Percentiles rank a stretch among this genome's conserved stretches.
Conservation (phyloP, 2,329 filamentous ascomycete species). For the Pseudomassariella vexata region DNA sequence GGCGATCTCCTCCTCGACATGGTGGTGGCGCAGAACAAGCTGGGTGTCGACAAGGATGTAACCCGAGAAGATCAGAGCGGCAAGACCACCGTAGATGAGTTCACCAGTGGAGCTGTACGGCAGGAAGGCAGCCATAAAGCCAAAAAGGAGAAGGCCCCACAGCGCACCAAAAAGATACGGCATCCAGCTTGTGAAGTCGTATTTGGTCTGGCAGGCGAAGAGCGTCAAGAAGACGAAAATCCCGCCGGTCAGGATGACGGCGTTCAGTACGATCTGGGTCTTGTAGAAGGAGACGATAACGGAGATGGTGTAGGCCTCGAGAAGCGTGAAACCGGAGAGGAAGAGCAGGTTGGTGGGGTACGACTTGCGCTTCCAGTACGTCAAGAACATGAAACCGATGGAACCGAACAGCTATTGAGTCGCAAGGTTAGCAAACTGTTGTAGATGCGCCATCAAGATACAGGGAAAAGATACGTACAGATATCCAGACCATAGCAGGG, state of each 20-base stretch:
- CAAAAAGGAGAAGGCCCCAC: constrained; percentile 87
- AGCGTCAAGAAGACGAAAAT: constrained; percentile 75
- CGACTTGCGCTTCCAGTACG: constrained; percentile 92
- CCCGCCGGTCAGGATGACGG: constrained; percentile 78
- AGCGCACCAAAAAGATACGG: constrained; percentile 88
- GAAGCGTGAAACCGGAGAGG: constrained; percentile 79
- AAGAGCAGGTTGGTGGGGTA: constrained; percentile 95
- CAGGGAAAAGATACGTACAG: constrained; percentile 48
- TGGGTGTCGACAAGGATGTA: constrained; percentile 98
- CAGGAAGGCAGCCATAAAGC: constrained; percentile 89
- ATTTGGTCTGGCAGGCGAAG: constrained; percentile 96
- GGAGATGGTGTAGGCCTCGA: constrained; percentile 90
- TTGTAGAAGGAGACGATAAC: constrained; percentile 92
- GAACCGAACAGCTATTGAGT: constrained; percentile 63
- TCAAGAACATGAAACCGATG: constrained; percentile 78
- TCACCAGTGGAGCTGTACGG: constrained; percentile 76
- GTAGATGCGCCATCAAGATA: no score
- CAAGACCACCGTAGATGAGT: constrained; percentile 75
- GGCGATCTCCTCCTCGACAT: constrained; percentile 96
- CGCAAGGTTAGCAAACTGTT: not conserved
- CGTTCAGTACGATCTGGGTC: constrained; percentile 77
- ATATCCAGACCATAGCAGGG: constrained; percentile 78
- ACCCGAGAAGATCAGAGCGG: constrained; percentile 82
- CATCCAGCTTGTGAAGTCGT: constrained; percentile 97
- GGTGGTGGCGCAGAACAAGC: constrained; percentile 89